Evolutionary conservation across 306 rosid genomes (phyloP), one percentile per base, ranked within the genome.

Genomic region (Dryas octopetala): DNA sequence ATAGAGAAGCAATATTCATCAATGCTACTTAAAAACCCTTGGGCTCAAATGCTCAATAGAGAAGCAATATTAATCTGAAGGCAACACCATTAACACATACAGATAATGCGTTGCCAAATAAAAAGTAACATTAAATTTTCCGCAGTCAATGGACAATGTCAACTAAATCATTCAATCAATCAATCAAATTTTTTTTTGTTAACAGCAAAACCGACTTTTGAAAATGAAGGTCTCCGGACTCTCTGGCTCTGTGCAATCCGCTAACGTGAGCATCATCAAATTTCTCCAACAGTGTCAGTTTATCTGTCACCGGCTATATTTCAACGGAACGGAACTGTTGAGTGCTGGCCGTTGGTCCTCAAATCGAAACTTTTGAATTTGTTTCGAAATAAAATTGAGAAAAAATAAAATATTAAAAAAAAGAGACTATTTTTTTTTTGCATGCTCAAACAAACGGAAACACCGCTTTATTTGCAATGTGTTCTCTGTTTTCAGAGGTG

Each of bases 401-500:
- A 17, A 32, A 7, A 13, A n/a, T n/a, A 7, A 45, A 28, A 61
- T 47, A 54, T n/a, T 28, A 0, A 28, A 66, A 32, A 40, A 70
- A 13, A 44, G 4, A 41, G 44, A 19, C 19, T 28, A 28, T 2
- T 28, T 9, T 13, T 11, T 32, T 38, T 76, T 62, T 89, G 92
- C 94, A 89, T 86, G 93, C 81, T 86, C 47, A 68, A 60, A 78
- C 74, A 82, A 88, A 82, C 83, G 86, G 90, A 82, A 87, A 83
- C 88, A 89, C 89, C 91, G 87, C 87, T 88, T 84, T 83, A 48
- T 76, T 84, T 82, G 90, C 88, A 60, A 74, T 63, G 78, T 73
- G 89, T 79, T 74, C 82, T 84, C 77, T 78, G 84, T 73, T 77
- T 65, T 54, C 81, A 88, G 88, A 74, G 79, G 57, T 64, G 76